Evolutionary conservation across 1,284 basidiomycete species (phyloP).

Genomic region (Vanrija humicola): DNA sequence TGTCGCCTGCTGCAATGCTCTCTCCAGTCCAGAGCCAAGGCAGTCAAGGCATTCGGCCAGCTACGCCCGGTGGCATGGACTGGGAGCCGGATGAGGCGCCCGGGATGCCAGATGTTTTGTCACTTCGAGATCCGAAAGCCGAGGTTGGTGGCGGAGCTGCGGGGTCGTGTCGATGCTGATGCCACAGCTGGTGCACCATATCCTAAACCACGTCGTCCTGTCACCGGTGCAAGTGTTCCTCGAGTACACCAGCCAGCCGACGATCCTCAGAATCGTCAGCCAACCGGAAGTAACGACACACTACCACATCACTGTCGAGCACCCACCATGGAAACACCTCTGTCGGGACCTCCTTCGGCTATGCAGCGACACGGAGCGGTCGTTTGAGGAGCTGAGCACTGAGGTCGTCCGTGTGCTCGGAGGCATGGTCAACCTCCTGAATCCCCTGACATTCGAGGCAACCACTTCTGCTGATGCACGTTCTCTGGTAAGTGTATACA

Average conservation of each 20-base stretch:
- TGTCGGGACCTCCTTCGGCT: slow-evolving; percentile 10
- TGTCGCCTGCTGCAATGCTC: neutral
- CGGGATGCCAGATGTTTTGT: neutral
- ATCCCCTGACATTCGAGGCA: no score
- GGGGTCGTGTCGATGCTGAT: neutral
- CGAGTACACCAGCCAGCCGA: slow-evolving; percentile 15
- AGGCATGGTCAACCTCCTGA: neutral
- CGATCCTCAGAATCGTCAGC: slow-evolving; percentile 31
- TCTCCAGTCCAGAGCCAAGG: slow-evolving; percentile 9
- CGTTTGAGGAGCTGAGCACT: slow-evolving; percentile 9
- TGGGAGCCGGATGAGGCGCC: slow-evolving; percentile 8
- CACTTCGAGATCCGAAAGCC: slow-evolving; percentile 11
- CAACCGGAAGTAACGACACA: neutral
- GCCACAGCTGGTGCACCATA: slow-evolving; percentile 33
- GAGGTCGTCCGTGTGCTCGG: neutral
- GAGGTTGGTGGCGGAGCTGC: slow-evolving; percentile 17
- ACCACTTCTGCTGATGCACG: neutral
- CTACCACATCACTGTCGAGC: neutral
- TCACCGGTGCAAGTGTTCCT: slow-evolving; percentile 16
- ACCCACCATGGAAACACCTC: neutral
- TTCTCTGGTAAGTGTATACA: neutral
- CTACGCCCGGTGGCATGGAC: slow-evolving; percentile 7
- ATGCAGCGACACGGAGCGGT: slow-evolving; percentile 15
- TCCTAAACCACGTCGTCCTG: slow-evolving; percentile 27
- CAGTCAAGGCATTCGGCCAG: neutral